Evolutionary conservation across 768 basidiomycete genomes (phyloP).

Genomic region (Boletus patriciae): DNA sequence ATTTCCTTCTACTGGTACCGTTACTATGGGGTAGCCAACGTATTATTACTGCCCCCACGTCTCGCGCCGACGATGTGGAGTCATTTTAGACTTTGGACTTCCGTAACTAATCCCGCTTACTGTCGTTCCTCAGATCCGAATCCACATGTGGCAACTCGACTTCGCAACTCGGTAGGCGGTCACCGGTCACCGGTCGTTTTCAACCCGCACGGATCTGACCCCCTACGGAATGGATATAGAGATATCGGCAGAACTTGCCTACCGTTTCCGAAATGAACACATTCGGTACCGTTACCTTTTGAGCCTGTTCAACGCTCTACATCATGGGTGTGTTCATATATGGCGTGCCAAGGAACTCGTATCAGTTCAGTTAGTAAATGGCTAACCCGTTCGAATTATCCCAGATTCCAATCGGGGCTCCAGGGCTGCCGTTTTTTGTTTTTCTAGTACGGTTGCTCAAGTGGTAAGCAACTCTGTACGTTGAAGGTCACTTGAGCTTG

Average conservation of each 20-base stretch:
- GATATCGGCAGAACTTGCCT: constrained; percentile 2
- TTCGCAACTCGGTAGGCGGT: not conserved
- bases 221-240: not conserved
- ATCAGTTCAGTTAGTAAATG: not conserved
- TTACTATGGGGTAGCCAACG: not conserved
- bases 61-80: not conserved
- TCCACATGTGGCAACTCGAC: not conserved
- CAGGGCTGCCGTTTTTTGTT: not conserved
- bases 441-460: not conserved
- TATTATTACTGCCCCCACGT: not conserved
- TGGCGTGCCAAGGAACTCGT: not conserved
- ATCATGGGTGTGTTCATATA: not conserved
- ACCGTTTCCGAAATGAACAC: constrained; percentile 19
- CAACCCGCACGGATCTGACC: not conserved
- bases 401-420: not conserved
- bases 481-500: not conserved
- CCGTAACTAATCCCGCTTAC: not conserved
- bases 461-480: not conserved
- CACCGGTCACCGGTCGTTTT: not conserved
- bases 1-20: not conserved
- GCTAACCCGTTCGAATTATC: not conserved
- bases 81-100: not conserved
- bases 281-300: not conserved
- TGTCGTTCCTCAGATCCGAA: not conserved
- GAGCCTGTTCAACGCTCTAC: not conserved